Evolutionary conservation across 78 protist genomes (phyloP), one percentile per base, ranked within the genome.

Genomic region (Dictyostelium firmibasis): DNA sequence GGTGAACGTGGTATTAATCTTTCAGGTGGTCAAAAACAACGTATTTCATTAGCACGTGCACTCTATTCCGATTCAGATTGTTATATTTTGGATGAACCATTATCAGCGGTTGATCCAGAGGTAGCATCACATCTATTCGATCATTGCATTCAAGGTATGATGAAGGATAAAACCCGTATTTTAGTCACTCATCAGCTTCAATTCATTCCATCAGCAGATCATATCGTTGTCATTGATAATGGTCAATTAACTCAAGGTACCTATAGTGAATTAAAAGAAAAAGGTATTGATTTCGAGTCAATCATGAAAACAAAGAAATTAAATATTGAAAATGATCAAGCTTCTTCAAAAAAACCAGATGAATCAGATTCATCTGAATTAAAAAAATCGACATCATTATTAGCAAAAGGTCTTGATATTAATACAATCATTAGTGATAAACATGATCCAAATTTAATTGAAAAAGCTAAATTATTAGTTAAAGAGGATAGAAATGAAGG

Each of bases 1-100:
- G 99, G 99, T 38, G 99, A 99, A 93, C 83, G 91, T 35, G 99
- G 99, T 35, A 41, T 99, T 74, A 99, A 97, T 84, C 93, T 99
- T 18, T 36, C 92, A 2, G 99, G 99, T 43, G 99, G 99, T 31
- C 99, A 99, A 95, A 98, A 99, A 91, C 97, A 85, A 72, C 93
- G 99, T n/a, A 87, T 99, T 16, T 83, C 98, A 31, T 50, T 99
- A 4, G 99, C 99, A 7, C 95, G 97, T 4, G 97, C 97, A 4
- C 72, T 97, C 43, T 96, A 97, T 87, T 64, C 85, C 25, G 50
- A 97, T 53, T 89, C 88, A 47, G 99, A 98, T 38, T 43, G 97
- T 43, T 96, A 74, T 70, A 64, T 98, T 27, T 18, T 98, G 5
- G 99, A 98, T 81, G 99, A 98, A 78, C 99, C 99, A 11, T 95